Conservation (phyloP, 2,329 filamentous ascomycete genomes). For the Trichocomaceae sp. region DNA sequence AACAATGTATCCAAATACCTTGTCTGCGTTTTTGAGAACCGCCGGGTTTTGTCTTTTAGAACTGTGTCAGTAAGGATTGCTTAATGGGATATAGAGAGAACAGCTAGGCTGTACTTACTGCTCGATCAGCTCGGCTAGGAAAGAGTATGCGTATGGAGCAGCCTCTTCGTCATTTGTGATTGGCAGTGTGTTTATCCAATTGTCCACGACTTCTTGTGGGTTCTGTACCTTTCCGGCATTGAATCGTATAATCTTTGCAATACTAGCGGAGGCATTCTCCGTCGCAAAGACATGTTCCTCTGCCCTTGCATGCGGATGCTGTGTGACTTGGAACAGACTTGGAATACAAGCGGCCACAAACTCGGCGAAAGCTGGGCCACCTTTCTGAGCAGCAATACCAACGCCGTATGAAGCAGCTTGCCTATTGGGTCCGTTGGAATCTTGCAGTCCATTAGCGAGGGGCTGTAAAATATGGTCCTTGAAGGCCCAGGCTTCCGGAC, state of each 20-base stretch:
- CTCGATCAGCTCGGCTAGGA: slow-evolving; percentile 83
- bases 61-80: slow-evolving; percentile 10
- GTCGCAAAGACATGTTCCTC: slow-evolving; percentile 97
- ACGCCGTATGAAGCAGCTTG: slow-evolving; percentile 96
- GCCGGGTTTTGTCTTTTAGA: slow-evolving; percentile 69
- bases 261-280: slow-evolving; percentile 92
- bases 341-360: slow-evolving; percentile 77
- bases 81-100: background rate
- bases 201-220: slow-evolving; percentile 65
- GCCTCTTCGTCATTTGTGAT: slow-evolving; percentile 95
- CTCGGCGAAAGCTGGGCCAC: slow-evolving; percentile 77
- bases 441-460: slow-evolving; percentile 76
- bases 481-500: slow-evolving; percentile 79
- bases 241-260: slow-evolving; percentile 94
- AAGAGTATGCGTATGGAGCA: slow-evolving; percentile 90
- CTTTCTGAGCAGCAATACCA: slow-evolving; percentile 88
- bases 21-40: slow-evolving; percentile 68
- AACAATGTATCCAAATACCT: slow-evolving; percentile 77
- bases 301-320: slow-evolving; percentile 70
- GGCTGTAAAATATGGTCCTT: slow-evolving; percentile 80
- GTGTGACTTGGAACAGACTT: slow-evolving; percentile 75
- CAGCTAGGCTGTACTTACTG: slow-evolving; percentile 60
- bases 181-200: slow-evolving; percentile 87
- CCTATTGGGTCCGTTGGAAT: slow-evolving; percentile 80
- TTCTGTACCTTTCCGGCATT: slow-evolving; percentile 72